Evolutionary conservation across 2,329 filamentous ascomycete species (phyloP), one percentile per base, ranked within the genome.

Genomic region (Penicillium sp.): DNA sequence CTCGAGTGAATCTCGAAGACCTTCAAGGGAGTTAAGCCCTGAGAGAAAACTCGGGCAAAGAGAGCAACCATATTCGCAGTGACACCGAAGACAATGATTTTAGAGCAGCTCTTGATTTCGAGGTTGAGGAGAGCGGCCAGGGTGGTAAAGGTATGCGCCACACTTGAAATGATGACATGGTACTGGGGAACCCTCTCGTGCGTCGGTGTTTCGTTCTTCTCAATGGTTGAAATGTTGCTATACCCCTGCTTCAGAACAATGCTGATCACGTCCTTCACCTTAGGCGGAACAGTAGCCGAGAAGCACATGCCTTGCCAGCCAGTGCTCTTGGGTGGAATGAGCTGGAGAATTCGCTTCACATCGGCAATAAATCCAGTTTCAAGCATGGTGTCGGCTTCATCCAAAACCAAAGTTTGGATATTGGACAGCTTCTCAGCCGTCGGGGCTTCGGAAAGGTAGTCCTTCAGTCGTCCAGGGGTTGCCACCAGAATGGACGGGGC

Each of bases 61-160:
- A 90, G 79, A 51, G 86, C 63, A 8, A 68, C 65, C 61, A 88
- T 81, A 36, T 85, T 82, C 3, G 88, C 92, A 17, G 87, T 90
- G 60, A 88, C 87, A 67, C 92, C 87, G 75, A 95, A 97, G 34
- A 95, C 78, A 51, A 97, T 93, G 27, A 90, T 90, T 78, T 97
- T 97, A 78, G 96, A 95, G 46, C 51, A 59, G 12, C 33, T 56
- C 49, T 59, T 60, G 52, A 46, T 68, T 57, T 81, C 78, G 50
- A 70, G 66, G 26, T 75, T 68, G 26, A 81, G 67, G 12, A 82
- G 63, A 4, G 77, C 71, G 23, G 72, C 64, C 17, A 81, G 69
- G 0, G 72, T 72, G 32, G 70, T 72, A 54, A 80, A 81, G 1
- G 73, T 76, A 21, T 80, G 71, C 17, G 60, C 65, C 21, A 79